Base-by-base conservation (phyloP, 208 protist genomes). In the Wallacemonas sp. region DNA sequence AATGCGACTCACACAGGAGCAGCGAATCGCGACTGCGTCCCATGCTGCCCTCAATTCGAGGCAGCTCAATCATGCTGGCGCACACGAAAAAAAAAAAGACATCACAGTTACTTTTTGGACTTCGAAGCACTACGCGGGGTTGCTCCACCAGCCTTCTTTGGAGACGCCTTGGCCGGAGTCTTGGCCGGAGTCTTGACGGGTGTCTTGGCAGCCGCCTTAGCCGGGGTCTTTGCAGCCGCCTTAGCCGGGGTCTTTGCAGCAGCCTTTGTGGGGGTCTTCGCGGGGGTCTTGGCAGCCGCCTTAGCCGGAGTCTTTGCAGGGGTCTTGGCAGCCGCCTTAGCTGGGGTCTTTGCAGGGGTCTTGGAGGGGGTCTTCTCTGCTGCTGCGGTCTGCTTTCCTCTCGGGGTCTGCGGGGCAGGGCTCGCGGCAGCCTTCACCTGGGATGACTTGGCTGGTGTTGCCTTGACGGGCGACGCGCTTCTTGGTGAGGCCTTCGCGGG, bases 151-250 rank as follows among this genome's bases (percentile, higher is more conserved):
- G 44, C 39, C 63, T 61, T 56, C 47, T 49, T 56, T 9, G 45
- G 49, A 6, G 51, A 58, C 21, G 51, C 24, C 42, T 34, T 45
- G 42, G 47, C 62, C 11, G 47, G 19, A 2, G 36, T 66, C 47
- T 38, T 54, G n/a, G 33, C 27, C 45, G 45, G 63, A 54, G 47
- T 55, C 62, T 51, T 66, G 27, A 17, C n/a, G 15, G 63, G 51
- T 12, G 63, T 61, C 46, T 55, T 61, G 2, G 36, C 41, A 28
- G 36, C 27, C 14, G 64, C 30, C 51, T 51, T 31, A 1, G 31
- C 53, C 4, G 49, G 26, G 0, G 53, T 42, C 45, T 17, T n/a
- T n/a, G n/a, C n/a, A 17, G 26, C 41, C 15, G 53, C 62, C 61
- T 65, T 61, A 0, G 17, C 51, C 30, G 58, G 58, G 9, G 45